These are phyloP conservation scores for Penicillium chermesinum DNA, from an alignment of 495 filamentous ascomycete genomes.

Conservation along the genomic window DNA sequence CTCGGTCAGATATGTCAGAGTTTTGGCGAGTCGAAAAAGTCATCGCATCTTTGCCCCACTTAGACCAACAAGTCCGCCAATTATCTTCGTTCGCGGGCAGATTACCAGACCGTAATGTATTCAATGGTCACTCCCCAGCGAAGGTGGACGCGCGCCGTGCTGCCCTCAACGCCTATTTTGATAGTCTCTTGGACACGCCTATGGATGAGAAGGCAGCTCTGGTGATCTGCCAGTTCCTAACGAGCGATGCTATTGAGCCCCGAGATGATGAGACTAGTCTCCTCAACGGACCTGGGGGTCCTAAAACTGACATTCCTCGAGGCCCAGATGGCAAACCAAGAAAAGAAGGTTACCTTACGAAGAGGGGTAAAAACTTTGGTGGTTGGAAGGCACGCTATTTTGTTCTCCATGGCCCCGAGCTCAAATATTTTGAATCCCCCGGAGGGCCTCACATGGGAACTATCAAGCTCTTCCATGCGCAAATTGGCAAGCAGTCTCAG, in stretches of 20 bases:
- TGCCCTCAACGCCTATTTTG: conserved; percentile 80
- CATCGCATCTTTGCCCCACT: conserved; percentile 67
- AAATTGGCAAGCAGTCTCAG: conserved; percentile 86
- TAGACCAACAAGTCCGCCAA: conserved; percentile 76
- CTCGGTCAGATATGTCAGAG: conserved; percentile 70
- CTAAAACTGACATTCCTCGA: conserved; percentile 34
- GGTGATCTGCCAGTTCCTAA: conserved; percentile 81
- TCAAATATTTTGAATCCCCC: conserved; percentile 87
- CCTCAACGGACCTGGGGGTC: conserved; percentile 41
- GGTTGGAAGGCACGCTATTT: conserved; percentile 99
- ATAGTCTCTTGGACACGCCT: conserved; percentile 71
- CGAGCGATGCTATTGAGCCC: conserved; percentile 76
- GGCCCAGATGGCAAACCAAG: conserved; percentile 61
- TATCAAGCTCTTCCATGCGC: conserved; percentile 84
- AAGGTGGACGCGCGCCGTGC: conserved; percentile 84
- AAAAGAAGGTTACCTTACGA: conserved; percentile 91
- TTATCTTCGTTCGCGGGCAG: conserved; percentile 59
- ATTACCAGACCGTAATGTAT: conserved; percentile 79
- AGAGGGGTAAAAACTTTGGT: conserved; percentile 95
- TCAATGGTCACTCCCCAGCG: conserved; percentile 88
- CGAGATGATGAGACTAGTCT: conserved; percentile 56
- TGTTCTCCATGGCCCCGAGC: conserved; percentile 77
- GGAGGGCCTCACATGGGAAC: conserved; percentile 86
- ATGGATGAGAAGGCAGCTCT: conserved; percentile 77
- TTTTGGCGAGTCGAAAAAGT: conserved; percentile 95